Conservation (phyloP, 2,329 filamentous ascomycete species). For the Sarocladium strictum region DNA sequence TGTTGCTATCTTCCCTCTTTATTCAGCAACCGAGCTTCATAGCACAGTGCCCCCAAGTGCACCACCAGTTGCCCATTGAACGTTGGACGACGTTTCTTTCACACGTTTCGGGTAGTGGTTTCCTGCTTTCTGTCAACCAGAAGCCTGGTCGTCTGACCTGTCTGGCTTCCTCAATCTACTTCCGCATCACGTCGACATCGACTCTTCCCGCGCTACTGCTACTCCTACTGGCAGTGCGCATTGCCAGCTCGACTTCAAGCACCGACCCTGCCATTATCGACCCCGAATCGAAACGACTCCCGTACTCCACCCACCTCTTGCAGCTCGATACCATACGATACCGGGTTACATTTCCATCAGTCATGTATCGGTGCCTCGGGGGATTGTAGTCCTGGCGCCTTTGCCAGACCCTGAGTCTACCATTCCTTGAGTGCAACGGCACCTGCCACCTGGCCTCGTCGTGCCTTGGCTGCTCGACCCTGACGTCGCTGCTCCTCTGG, state of each 20-base stretch:
- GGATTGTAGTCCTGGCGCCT: conserved; percentile 41
- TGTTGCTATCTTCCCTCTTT: not conserved
- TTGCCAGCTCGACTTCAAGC: not conserved
- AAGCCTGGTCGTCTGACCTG: no score
- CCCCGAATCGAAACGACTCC: conserved; percentile 1
- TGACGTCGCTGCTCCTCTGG: not conserved
- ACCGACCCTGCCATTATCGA: not conserved
- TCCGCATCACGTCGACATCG: not conserved
- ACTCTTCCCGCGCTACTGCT: not conserved
- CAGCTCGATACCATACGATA: not conserved
- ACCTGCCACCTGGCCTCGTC: not conserved
- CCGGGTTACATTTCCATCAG: conserved; percentile 20
- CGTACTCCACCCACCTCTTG: not conserved
- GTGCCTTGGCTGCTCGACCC: not conserved
- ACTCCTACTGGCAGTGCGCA: not conserved
- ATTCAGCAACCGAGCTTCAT: not conserved
- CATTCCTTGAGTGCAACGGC: conserved; percentile 19
- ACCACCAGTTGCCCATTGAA: not conserved
- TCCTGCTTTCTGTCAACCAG: not conserved
- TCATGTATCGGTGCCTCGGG: conserved; percentile 40
- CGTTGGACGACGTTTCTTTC: not conserved
- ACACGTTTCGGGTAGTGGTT: not conserved
- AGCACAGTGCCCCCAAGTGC: not conserved
- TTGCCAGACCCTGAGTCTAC: conserved; percentile 31
- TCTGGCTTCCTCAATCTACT: no score